Evolutionary conservation across 2,329 filamentous ascomycete species (phyloP), one percentile per base, ranked within the genome.

Genomic region (Trichophyton verrucosum): DNA sequence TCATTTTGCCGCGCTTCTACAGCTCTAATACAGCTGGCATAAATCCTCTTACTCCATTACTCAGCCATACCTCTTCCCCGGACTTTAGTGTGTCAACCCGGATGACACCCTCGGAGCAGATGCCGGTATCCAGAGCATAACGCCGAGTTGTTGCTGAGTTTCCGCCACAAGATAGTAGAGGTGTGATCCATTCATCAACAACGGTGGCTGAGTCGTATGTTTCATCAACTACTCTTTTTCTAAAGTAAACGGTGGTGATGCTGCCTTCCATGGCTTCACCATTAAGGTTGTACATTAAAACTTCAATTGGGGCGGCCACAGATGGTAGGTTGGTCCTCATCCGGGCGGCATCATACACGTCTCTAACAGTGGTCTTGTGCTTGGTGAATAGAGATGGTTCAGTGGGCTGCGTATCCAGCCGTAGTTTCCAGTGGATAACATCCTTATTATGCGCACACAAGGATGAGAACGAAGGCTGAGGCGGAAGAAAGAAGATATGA

Each of bases 41-140:
- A 66, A 95, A 96, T 0, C 92, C 92, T 65, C 87, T 82, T 1
- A 92, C 87, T 0, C 88, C 91, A 72, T 92, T 96, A 72, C 91
- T 96, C 59, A 96, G 75, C 88, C 90, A 95, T 64, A 91, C 87
- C 59, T 86, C 80, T 72, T 96, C 91, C 0, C 86, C 88, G 64
- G 89, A 79, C 2, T 78, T 70, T 11, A 96, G 72, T 5, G 84
- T 84, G 11, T 79, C 75, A 1, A 77, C 77, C n/a, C 72, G 72
- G 15, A 96, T 77, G 2, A 76, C 72, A 64, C 84, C 81, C 69
- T 95, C 88, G 33, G 80, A 77, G 59, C 82, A 91, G 51, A 94
- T 75, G 0, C 82, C 80, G 60, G 77, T 81, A 62, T 86, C 82
- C 47, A 97, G 71, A n/a, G 89, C 87, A 86, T 90, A 96, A 61